Base-by-base conservation (phyloP, 73 alveolate species). In the Stentor roeselii region DNA sequence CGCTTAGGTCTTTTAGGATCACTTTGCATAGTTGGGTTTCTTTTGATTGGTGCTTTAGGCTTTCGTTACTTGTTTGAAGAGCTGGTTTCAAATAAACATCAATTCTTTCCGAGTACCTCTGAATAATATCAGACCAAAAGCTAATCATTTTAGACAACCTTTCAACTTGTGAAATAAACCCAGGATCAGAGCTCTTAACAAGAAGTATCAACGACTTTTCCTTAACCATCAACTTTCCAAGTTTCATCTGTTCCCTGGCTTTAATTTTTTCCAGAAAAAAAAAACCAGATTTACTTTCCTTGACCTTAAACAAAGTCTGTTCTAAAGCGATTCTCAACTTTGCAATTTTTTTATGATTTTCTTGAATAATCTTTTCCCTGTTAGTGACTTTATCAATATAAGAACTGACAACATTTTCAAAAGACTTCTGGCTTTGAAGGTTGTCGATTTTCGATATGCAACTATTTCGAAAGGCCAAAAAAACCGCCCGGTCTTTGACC, bases 401-500 rank as follows among this genome's bases (percentile, higher is more conserved):
- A 14, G 34, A 30, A n/a, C 15, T 67, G 27, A 67, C 27, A 15
- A 21, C 27, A 2, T 67, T 67, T 34, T 67, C 80, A 0, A 67
- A 21, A 2, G 37, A 67, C 34, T 67, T 67, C 37, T 32, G n/a
- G 34, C 37, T 21, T 67, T 1, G 0, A 67, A 32, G 80, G 34
- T 67, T 32, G 37, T 21, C 37, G n/a, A 67, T 67, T 30, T 67
- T 67, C 27, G 80, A 67, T 21, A 67, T n/a, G 1, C 37, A 15
- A 21, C 14, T 27, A 67, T 67, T 67, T 30, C 37, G n/a, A 40
- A 67, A 67, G 42, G 21, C 80, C 27, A 21, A n/a, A 11, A 67
- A 67, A 21, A 67, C 34, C 1, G n/a, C 80, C n/a, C 80, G 80
- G 41, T 67, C 80, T 67, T 50, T 50, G 6, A 50, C 67, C 21